phyloP scores from a whole-genome alignment of 1,139 yeast species.

The Saccharomyces hybrid region DNA sequence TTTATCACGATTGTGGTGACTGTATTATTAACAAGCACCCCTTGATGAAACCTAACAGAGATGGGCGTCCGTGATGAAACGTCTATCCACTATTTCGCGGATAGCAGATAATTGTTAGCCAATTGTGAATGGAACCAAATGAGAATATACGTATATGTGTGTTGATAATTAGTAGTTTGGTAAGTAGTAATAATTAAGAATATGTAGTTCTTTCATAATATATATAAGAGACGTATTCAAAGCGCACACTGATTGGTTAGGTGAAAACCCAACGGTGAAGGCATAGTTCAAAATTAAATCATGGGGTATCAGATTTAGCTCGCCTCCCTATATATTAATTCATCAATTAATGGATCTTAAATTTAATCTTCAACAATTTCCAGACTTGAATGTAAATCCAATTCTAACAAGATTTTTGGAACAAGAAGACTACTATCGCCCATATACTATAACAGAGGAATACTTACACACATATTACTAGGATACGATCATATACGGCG shows the following conservation, averaged over 20 bases:
- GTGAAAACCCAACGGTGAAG: neutral
- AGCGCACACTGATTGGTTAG: neutral
- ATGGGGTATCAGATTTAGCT: neutral
- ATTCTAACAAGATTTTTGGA: neutral
- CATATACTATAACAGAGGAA: neutral
- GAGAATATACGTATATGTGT: neutral
- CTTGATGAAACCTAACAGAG: neutral
- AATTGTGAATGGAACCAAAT: neutral
- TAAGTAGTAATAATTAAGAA: neutral
- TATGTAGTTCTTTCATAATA: neutral
- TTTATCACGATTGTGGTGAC: neutral
- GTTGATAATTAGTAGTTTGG: neutral
- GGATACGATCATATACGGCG: neutral
- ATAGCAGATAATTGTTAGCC: neutral
- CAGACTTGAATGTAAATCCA: neutral
- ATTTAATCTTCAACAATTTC: neutral
- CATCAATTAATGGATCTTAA: neutral
- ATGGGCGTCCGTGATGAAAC: neutral
- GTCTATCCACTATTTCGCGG: neutral
- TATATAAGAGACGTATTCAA: neutral
- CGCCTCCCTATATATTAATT: neutral
- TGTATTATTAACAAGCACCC: neutral
- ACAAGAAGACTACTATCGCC: neutral
- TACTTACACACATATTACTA: neutral
- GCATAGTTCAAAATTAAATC: neutral